phyloP scores from a whole-genome alignment of 495 filamentous ascomycete genomes.

The Podospora bellae-mahoneyi region DNA sequence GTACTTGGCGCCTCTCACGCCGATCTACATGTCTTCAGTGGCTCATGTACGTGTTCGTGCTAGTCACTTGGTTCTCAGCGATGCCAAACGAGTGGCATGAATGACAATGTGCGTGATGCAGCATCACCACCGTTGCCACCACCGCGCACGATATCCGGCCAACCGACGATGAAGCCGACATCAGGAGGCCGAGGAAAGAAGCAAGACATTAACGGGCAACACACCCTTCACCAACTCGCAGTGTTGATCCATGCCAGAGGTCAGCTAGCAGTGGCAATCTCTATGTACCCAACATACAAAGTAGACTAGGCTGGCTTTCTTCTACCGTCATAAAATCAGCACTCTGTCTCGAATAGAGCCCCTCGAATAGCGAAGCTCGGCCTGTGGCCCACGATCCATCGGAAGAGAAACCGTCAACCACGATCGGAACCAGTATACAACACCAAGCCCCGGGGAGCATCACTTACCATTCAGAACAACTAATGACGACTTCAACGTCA shows the following conservation, averaged over 20 bases:
- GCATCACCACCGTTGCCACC: background rate
- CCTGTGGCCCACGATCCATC: background rate
- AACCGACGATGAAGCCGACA: background rate
- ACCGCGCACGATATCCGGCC: background rate
- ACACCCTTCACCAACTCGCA: no score
- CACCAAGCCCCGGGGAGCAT: no score
- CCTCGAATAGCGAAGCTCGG: background rate
- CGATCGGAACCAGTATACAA: no score
- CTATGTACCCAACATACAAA: background rate
- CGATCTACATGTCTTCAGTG: background rate
- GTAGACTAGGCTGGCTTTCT: background rate
- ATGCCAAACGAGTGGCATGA: background rate
- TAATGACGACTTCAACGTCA: background rate
- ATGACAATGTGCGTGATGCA: background rate
- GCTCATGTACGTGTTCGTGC: background rate
- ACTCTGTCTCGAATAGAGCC: background rate
- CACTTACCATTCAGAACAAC: no score
- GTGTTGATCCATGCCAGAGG: background rate
- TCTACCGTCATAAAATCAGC: background rate
- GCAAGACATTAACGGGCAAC: no score
- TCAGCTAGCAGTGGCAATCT: background rate
- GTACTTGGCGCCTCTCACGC: background rate
- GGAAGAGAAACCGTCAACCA: no score
- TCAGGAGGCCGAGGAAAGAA: no score
- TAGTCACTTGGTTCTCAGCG: background rate